phyloP scores from a whole-genome alignment of 345 rosid species.

The Bruguiera parviflora region DNA sequence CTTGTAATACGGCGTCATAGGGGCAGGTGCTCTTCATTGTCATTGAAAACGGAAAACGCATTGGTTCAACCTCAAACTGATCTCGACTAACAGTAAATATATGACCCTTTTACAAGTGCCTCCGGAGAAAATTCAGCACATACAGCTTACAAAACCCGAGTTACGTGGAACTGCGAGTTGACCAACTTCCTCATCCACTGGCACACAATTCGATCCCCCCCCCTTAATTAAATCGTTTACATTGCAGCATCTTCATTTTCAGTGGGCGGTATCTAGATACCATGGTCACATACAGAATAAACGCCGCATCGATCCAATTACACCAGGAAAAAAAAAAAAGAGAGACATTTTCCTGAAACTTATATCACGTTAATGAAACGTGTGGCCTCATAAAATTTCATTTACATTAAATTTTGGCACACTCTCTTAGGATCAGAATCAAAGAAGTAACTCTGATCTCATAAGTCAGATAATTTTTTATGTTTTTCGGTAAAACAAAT shows the following conservation, averaged over 20 bases:
- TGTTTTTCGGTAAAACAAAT: neutral
- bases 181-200: neutral
- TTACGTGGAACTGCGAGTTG: neutral
- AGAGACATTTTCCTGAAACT: neutral
- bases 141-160: neutral
- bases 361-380: neutral
- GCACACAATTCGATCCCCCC: constrained; percentile 28
- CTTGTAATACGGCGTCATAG: no score
- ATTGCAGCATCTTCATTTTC: constrained; percentile 13
- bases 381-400: neutral
- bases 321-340: neutral
- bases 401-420: constrained; percentile 17
- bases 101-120: neutral
- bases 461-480: neutral
- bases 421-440: constrained; percentile 13
- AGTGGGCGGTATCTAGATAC: neutral
- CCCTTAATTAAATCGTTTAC: neutral
- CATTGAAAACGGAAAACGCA: no score
- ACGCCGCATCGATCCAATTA: no score
- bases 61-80: no score
- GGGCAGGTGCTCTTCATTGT: no score
- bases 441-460: neutral
- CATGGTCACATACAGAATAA: neutral
- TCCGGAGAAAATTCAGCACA: neutral
- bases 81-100: neutral